Evolutionary conservation across 768 basidiomycete species (phyloP), one percentile per base, ranked within the genome.

Genomic region (Tylopilus intermedius): DNA sequence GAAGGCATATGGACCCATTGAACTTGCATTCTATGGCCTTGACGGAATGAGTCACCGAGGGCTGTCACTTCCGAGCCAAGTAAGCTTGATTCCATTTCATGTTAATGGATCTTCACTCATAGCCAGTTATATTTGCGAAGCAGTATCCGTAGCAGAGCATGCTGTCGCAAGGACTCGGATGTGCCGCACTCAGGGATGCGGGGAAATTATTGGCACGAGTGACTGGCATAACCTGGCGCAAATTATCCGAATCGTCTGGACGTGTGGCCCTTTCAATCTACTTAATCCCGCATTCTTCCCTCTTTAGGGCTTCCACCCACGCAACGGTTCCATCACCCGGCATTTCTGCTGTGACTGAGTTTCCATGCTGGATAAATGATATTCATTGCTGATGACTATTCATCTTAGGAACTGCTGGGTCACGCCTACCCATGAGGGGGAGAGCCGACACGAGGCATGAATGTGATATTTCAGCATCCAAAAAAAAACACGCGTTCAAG

Each of bases 231-330:
- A 51, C 47, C 38, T 22, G 33, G 30, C 30, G 30, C 10, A 33
- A 33, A 37, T 37, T 5, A 37, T 37, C 38, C 38, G 8, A 21
- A 13, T 33, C 18, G 2, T 39, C n/a, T 39, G 37, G 24, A 18
- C 37, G 38, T 7, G 38, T 42, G 37, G 35, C 37, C 30, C 54
- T 50, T 59, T 59, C 45, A 57, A 47, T 42, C 51, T 62, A 47
- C 59, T 45, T 33, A 38, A 64, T 66, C 21, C 48, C 26, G 57
- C 62, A 57, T 62, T 62, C 60, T 67, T 38, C 49, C 54, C 62
- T 58, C 27, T 18, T 59, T 54, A 32, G 54, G 65, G 64, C 33
- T 55, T 65, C 55, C 54, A 44, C 27, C 37, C 47, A 41, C 29
- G 50, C 38, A 50, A 54, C 41, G 8, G 30, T 50, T 45, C 33